Evolutionary conservation across 169 alveolate genomes (phyloP), one percentile per base, ranked within the genome.

Genomic region (Blepharisma undulans): DNA sequence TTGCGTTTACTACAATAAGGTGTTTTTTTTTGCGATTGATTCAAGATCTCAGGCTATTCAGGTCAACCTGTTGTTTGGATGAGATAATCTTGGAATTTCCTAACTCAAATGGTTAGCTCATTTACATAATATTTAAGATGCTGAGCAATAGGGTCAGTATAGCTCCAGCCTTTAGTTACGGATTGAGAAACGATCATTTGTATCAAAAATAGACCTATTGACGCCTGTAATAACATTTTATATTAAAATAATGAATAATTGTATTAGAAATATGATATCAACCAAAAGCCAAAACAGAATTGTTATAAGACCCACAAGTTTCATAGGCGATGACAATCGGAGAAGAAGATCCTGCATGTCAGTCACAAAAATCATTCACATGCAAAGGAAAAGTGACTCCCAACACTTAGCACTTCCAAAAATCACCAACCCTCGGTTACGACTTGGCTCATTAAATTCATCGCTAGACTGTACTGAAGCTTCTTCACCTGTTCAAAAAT

Each of bases 1-100:
- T 80, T 4, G 91, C 25, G 76, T 91, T 91, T 88, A 93, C 85
- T 19, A 93, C 95, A 2, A 93, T 94, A 72, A 91, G 16, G 93
- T 72, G 48, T 90, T 89, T 48, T 72, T n/a, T n/a, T n/a, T n/a
- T n/a, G n/a, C n/a, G n/a, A n/a, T 72, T 89, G 78, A 59, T 90
- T 93, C 16, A 90, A 48, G 92, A 93, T 91, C 12, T 81, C 90
- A 22, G 90, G 90, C 88, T 90, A 30, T 90, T 93, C 77, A 60
- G 91, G 89, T 93, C 87, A 27, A 91, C 60, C 66, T 89, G 74
- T 61, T 78, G 91, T 72, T 81, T 76, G 25, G 91, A 61, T 60
- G 90, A 25, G 8, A 86, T n/a, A 34, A 61, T 18, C 66, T 72
- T 86, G 82, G 10, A 86, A 66, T 30, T 1, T 25, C 33, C 72